Conservation (phyloP, 805 yeast species). For the Wilhelminamyces savonicus region DNA sequence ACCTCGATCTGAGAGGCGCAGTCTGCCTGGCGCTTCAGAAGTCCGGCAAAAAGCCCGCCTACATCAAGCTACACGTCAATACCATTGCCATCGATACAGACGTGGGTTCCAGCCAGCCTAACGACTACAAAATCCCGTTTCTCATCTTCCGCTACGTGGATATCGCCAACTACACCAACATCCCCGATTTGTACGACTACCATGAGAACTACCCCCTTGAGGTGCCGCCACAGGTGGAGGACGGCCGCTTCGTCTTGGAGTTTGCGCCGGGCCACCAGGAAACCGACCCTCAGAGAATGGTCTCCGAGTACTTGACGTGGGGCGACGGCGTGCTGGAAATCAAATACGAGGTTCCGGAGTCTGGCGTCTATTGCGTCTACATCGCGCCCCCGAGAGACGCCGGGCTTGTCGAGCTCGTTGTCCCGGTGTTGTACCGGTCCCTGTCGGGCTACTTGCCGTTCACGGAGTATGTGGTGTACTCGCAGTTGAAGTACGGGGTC, state of each 20-base stretch:
- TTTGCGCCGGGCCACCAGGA: constrained; percentile 1
- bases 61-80: constrained; percentile 7
- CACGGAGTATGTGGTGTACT: constrained; percentile 9
- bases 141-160: constrained; percentile 19
- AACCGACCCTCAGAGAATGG: constrained; percentile 3
- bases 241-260: too few species aligned
- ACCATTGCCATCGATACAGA: too few species aligned
- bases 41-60: too few species aligned
- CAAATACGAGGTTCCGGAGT: constrained; percentile 9
- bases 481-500: constrained; percentile 8
- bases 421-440: constrained; percentile 15
- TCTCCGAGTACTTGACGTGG: constrained; percentile 4
- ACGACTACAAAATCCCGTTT: constrained; percentile 14
- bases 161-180: constrained; percentile 11
- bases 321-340: constrained; percentile 5
- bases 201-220: constrained; percentile 2
- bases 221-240: too few species aligned
- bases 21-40: too few species aligned
- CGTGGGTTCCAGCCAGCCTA: too few species aligned
- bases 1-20: too few species aligned
- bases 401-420: constrained; percentile 4
- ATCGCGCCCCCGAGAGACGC: constrained; percentile 13
- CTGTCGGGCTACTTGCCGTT: constrained; percentile 20
- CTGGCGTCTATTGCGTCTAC: constrained; percentile 27
- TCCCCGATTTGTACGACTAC: constrained; percentile 12